Evolutionary conservation across 2,329 filamentous ascomycete genomes (phyloP).

Genomic region (Mycosphaerelloides madeirae): DNA sequence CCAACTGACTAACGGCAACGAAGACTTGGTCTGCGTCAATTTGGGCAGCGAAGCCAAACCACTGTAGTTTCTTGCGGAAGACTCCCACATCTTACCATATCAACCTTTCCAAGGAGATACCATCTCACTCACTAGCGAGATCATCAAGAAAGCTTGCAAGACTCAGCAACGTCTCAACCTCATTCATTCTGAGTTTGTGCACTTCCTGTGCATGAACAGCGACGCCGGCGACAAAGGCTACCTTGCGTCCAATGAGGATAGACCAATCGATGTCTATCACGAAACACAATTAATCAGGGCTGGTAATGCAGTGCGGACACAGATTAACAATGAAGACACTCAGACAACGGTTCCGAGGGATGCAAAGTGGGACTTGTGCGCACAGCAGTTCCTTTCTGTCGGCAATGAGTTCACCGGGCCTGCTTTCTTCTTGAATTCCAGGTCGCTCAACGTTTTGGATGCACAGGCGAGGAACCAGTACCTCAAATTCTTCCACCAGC

Average conservation of each 20-base stretch:
- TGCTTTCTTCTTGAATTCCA: background rate
- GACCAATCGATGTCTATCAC: background rate
- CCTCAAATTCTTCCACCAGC: background rate
- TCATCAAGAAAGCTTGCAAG: background rate
- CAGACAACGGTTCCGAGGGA: background rate
- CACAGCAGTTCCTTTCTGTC: background rate
- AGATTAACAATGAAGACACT: background rate
- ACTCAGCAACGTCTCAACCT: background rate
- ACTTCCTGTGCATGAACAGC: background rate
- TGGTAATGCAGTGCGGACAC: background rate
- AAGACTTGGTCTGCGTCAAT: background rate
- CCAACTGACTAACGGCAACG: background rate
- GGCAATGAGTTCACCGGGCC: background rate
- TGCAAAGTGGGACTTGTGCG: background rate
- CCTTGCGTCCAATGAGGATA: background rate
- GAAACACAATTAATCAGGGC: background rate
- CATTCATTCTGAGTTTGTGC: background rate
- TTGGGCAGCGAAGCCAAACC: background rate
- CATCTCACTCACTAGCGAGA: background rate
- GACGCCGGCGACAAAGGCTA: background rate
- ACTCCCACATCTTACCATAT: background rate
- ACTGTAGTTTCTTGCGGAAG: background rate
- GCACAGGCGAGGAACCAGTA: background rate
- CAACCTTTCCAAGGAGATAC: background rate
- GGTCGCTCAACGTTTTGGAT: background rate